Evolutionary conservation across 2,329 filamentous ascomycete genomes (phyloP), one percentile per base, ranked within the genome.

Genomic region (Nothomitra cinnamomea): DNA sequence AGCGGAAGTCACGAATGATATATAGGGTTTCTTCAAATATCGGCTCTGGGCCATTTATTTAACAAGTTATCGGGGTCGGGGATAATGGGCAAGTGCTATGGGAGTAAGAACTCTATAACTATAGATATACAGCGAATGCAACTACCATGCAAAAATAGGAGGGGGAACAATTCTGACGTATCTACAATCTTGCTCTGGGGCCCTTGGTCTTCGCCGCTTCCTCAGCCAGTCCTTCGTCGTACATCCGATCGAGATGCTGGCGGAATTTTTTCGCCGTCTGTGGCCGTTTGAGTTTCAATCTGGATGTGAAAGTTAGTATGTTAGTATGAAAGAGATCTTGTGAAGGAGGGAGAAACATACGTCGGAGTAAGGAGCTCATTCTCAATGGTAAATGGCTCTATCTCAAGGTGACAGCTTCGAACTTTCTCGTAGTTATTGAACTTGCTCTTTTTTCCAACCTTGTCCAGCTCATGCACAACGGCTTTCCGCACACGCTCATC

Each of bases 341-440:
- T 7, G 19, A n/a, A 15, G 15, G 15, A 5, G 38, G 15, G 13
- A n/a, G 6, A 13, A 47, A 79, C 84, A 80, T 77, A 90, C 85
- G 87, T 94, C 21, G 87, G 86, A 19, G 86, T 92, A 64, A 89
- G 70, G 51, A 95, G 74, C 68, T 94, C 85, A 64, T 98, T 98
- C 51, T 95, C 89, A 58, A 96, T 81, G 1, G 81, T 86, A 62
- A 98, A 96, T 1, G 92, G 92, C 56, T 98, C 92, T 13, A 95
- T 61, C 61, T 84, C 82, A 60, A 98, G 69, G 57, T 83, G 69
- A 54, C 83, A 75, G 60, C 82, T 85, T 65, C 77, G 79, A 48
- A 96, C 82, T 58, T 80, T 79, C 74, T 98, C 92, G 61, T 85
- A 96, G 60, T 82, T 86, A 65, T 94, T 92, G 67, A 98, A 89